phyloP scores from a whole-genome alignment of 345 rosid species.

The Bruguiera parviflora region DNA sequence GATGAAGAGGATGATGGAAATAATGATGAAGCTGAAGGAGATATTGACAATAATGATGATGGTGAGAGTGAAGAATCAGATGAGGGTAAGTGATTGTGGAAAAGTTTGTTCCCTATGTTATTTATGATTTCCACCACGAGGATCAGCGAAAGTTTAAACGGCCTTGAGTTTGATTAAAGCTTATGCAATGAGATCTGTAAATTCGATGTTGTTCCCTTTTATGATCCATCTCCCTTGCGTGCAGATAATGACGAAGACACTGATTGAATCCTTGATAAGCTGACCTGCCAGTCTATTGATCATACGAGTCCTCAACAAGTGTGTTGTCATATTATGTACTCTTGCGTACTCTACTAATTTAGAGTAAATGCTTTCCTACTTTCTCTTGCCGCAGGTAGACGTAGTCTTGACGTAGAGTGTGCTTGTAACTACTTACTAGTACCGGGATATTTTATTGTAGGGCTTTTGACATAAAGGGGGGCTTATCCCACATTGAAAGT shows the following conservation, averaged over 20 bases:
- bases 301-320: conserved; percentile 6
- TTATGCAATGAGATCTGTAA: background rate
- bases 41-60: conserved; percentile 16
- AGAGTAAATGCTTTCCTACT: background rate
- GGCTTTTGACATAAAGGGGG: background rate
- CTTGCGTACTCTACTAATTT: background rate
- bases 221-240: background rate
- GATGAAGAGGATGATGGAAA: conserved; percentile 36
- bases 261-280: conserved; percentile 25
- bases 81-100: conserved; percentile 39
- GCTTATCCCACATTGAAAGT: background rate
- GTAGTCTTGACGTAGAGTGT: conserved; percentile 15
- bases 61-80: conserved; percentile 38
- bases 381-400: conserved; percentile 9
- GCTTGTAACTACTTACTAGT: background rate
- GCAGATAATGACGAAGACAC: conserved; percentile 38
- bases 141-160: background rate
- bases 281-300: conserved; percentile 11
- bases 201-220: background rate
- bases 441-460: background rate
- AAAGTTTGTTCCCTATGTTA: background rate
- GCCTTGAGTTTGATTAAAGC: background rate
- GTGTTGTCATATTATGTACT: conserved; percentile 11
- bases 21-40: conserved; percentile 19
- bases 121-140: background rate